Evolutionary conservation across 2,329 filamentous ascomycete genomes (phyloP).

Genomic region (Pestalotiopsis sp.): DNA sequence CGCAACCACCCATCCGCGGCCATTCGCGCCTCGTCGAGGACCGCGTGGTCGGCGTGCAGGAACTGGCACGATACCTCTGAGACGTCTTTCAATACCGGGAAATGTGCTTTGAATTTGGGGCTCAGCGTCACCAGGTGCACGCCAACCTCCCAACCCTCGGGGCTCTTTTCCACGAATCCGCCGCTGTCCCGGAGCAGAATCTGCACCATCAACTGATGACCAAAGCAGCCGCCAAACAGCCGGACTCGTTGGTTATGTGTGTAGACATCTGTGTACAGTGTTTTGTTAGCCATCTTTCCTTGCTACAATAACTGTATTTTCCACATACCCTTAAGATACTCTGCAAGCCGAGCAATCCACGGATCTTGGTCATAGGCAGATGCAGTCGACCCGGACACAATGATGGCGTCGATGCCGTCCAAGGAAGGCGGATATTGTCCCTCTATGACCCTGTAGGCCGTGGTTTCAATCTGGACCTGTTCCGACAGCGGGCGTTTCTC

Average conservation of each 20-base stretch:
- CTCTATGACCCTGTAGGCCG: background rate
- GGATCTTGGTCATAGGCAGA: background rate
- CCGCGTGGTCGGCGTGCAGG: constrained; percentile 5
- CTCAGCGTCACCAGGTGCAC: constrained; percentile 8
- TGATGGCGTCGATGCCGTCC: background rate
- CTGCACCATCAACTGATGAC: constrained; percentile 14
- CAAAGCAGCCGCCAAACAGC: constrained; percentile 15
- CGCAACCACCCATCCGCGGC: background rate
- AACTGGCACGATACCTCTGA: background rate
- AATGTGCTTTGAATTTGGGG: background rate
- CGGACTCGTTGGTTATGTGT: constrained; percentile 5
- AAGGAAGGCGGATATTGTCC: background rate
- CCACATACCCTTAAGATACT: background rate
- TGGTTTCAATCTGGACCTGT: background rate
- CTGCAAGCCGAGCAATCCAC: background rate
- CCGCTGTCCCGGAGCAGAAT: constrained; percentile 7
- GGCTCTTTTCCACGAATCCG: constrained; percentile 1
- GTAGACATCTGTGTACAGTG: constrained; percentile 2
- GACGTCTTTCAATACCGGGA: constrained; percentile 2
- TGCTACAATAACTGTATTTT: background rate
- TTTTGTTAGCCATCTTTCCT: background rate
- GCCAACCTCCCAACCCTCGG: constrained; percentile 13
- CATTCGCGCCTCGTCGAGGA: background rate
- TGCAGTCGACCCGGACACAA: background rate
- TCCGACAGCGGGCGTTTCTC: background rate